Evolutionary conservation across 805 yeast genomes (phyloP), one percentile per base, ranked within the genome.

Genomic region (Naumovozyma dairenensis): DNA sequence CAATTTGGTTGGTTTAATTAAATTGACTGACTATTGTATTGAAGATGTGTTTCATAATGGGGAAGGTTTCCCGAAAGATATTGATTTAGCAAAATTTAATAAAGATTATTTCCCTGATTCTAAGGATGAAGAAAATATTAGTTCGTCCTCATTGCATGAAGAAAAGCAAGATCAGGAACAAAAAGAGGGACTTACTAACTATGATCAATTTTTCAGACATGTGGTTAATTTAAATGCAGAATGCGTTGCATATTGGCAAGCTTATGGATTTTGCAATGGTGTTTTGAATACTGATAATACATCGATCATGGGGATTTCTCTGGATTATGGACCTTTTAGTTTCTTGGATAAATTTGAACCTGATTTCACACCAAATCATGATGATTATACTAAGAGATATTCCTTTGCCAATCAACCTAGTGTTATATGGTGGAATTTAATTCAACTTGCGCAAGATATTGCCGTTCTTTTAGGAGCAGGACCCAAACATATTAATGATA

Each of bases 261-360:
- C 80, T 0, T 89, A 86, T 57, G 97, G 96, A 3, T 87, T 89
- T 49, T 57, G 87, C 45, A 92, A 89, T 50, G 98, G 98, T 10
- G 97, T 92, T 4, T 63, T 92, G 36, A 89, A 89, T 55, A 87
- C 97, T 0, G 98, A 89, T 52, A 89, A 89, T 52, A 84, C 96
- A 1, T 83, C 95, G 0, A 67, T 89, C n/a, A 50, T 80, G 28
- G 98, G 98, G 0, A 62, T 86, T 8, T 73, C 94, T 0, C 72
- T 92, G 57, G 98, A 89, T 57, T 92, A 80, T 57, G 98, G 97
- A 3, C 97, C 98, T 1, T 92, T 83, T 60, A 82, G 93, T 14
- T 80, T 86, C 39, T 71, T 87, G 80, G 96, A 87, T 51, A 72
- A 71, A 29, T 89, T 79, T 52, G 77, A 84, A 48, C 87, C 93